Evolutionary conservation across 208 protist genomes (phyloP).

Genomic region (Trypanosoma lewisi): DNA sequence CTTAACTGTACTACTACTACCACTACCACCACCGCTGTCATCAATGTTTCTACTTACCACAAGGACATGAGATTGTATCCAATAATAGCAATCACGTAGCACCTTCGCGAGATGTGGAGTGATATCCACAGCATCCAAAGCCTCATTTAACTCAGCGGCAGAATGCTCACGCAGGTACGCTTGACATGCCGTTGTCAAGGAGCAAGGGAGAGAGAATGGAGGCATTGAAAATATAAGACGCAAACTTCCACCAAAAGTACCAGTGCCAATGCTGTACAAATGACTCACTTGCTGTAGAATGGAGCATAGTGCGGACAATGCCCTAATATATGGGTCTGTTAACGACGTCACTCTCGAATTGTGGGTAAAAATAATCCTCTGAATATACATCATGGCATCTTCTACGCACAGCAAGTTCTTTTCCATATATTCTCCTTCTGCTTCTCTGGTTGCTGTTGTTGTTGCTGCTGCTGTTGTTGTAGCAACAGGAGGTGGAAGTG

Average conservation of each 20-base stretch:
- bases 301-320: slow-evolving; percentile 19
- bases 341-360: background rate
- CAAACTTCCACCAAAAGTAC: slow-evolving; percentile 29
- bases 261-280: slow-evolving; percentile 29
- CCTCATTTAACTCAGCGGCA: slow-evolving; percentile 22
- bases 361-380: slow-evolving; percentile 9
- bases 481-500: background rate
- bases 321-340: slow-evolving; percentile 6
- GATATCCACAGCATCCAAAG: slow-evolving; percentile 17
- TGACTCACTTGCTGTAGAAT: slow-evolving; percentile 26
- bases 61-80: slow-evolving; percentile 33
- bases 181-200: slow-evolving; percentile 4
- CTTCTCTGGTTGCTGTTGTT: background rate
- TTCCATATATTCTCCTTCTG: background rate
- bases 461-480: background rate
- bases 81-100: slow-evolving; percentile 27
- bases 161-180: slow-evolving; percentile 25
- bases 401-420: slow-evolving; percentile 23
- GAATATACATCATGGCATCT: slow-evolving; percentile 17
- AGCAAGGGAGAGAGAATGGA: slow-evolving; percentile 17
- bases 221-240: slow-evolving; percentile 28
- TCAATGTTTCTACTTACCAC: slow-evolving; percentile 9
- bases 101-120: slow-evolving; percentile 10
- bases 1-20: background rate
- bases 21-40: too few relatives aligned